Evolutionary conservation across 495 filamentous ascomycete species (phyloP).

Genomic region (Choiromyces venosus): DNA sequence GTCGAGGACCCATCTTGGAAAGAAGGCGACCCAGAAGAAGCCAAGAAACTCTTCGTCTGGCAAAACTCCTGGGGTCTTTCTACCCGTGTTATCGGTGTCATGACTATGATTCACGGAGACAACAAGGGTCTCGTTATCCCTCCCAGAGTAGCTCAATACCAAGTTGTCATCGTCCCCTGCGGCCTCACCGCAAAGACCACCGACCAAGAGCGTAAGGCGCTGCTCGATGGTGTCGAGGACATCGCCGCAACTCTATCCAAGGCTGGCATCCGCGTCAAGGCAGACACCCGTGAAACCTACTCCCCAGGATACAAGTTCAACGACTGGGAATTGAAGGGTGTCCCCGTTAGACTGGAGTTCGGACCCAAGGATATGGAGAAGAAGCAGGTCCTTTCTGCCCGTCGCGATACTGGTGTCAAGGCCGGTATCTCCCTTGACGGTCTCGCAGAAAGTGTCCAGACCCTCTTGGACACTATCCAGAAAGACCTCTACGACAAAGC

Average conservation of each 20-base stretch:
- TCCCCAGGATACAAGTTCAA: conserved; percentile 97
- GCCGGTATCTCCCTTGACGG: conserved; percentile 65
- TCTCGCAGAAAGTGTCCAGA: conserved; percentile 63
- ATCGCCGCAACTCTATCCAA: conserved; percentile 60
- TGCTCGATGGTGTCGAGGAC: conserved; percentile 64
- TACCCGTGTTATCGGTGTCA: conserved; percentile 90
- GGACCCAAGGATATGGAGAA: conserved; percentile 87
- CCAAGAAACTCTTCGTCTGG: conserved; percentile 73
- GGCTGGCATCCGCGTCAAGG: conserved; percentile 62
- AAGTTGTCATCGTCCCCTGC: conserved; percentile 86
- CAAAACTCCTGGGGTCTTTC: conserved; percentile 99
- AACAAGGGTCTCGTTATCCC: conserved; percentile 90
- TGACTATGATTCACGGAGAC: conserved; percentile 96
- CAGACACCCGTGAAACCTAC: conserved; percentile 77
- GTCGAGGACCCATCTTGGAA: conserved; percentile 84
- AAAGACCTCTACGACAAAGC: conserved; percentile 77
- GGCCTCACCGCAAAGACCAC: conserved; percentile 81
- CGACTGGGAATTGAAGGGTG: conserved; percentile 92
- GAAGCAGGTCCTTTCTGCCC: conserved; percentile 73
- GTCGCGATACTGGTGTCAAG: conserved; percentile 83
- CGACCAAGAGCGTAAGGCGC: conserved; percentile 65
- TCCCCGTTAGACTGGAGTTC: conserved; percentile 88
- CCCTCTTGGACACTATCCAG: conserved; percentile 83
- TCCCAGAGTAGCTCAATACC: conserved; percentile 72
- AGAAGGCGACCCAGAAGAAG: conserved; percentile 57